phyloP scores from a whole-genome alignment of 139 green algal species.

The Chlorella sp. region DNA sequence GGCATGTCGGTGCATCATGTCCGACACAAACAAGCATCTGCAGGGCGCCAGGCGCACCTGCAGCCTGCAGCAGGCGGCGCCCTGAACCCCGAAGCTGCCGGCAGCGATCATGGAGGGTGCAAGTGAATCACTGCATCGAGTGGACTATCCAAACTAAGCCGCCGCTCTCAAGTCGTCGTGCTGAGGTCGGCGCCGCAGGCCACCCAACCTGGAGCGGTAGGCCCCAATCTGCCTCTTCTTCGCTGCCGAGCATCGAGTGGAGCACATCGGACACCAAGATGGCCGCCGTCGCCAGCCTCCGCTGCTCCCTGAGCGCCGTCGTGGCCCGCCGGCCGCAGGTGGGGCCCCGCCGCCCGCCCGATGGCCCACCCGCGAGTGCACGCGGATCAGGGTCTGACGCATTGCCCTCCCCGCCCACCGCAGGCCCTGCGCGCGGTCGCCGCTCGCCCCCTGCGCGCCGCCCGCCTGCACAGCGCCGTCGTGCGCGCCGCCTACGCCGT shows the following conservation, averaged over 20 bases:
- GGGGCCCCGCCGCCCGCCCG: neutral
- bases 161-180: too few relatives aligned
- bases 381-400: too few relatives aligned
- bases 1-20: neutral
- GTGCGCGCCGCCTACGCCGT: constrained; percentile 27
- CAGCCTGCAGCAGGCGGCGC: neutral
- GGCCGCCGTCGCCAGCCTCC: neutral
- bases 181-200: too few relatives aligned
- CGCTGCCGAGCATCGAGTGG: too few relatives aligned
- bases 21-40: too few relatives aligned
- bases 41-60: neutral
- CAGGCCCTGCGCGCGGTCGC: neutral
- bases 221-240: too few relatives aligned
- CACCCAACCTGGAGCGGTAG: too few relatives aligned
- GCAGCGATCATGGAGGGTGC: too few relatives aligned
- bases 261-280: neutral
- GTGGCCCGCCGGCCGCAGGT: constrained; percentile 1
- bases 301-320: neutral
- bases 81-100: too few relatives aligned
- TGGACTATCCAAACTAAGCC: too few relatives aligned
- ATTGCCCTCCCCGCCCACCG: neutral
- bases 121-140: too few relatives aligned
- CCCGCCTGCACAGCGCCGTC: constrained; percentile 1
- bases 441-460: constrained; percentile 5
- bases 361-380: too few relatives aligned